These are phyloP conservation scores for Sisymbrium altissimum DNA, from an alignment of 345 rosid genomes.

Conservation along the genomic window DNA sequence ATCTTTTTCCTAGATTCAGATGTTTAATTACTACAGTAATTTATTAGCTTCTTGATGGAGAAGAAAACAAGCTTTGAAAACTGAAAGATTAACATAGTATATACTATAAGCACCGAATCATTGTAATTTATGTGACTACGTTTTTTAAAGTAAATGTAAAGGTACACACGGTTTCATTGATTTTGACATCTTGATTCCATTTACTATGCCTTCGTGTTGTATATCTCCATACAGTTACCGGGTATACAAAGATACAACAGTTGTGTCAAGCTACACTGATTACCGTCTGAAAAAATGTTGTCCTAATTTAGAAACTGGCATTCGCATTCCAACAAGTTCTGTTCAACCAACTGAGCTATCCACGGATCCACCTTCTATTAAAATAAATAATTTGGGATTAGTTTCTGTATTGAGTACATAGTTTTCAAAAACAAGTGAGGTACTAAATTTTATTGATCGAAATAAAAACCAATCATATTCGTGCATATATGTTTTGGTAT, in stretches of 20 bases:
- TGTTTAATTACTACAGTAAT: not conserved
- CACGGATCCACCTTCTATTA: too few relatives aligned
- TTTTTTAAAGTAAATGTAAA: not conserved
- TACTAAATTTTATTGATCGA: too few relatives aligned
- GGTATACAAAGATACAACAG: too few relatives aligned
- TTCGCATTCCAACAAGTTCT: not conserved
- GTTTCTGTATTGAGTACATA: too few relatives aligned
- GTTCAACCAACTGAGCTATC: too few relatives aligned
- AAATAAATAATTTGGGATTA: too few relatives aligned
- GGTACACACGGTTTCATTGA: not conserved
- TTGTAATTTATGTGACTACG: not conserved
- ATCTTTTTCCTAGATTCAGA: too few relatives aligned
- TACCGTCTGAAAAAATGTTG: not conserved
- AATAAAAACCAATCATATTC: too few relatives aligned
- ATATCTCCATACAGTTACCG: too few relatives aligned
- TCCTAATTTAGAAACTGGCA: not conserved
- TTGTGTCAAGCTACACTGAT: not conserved
- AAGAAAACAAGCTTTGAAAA: not conserved
- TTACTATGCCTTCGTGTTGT: not conserved
- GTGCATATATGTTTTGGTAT: too few relatives aligned
- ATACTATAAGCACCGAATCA: not conserved
- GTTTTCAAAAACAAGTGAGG: too few relatives aligned
- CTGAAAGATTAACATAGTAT: too few relatives aligned
- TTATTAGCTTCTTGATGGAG: not conserved
- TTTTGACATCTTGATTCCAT: not conserved